These are phyloP conservation scores for Starmera dryadoides DNA, from an alignment of 805 yeast species.

Conservation along the genomic window DNA sequence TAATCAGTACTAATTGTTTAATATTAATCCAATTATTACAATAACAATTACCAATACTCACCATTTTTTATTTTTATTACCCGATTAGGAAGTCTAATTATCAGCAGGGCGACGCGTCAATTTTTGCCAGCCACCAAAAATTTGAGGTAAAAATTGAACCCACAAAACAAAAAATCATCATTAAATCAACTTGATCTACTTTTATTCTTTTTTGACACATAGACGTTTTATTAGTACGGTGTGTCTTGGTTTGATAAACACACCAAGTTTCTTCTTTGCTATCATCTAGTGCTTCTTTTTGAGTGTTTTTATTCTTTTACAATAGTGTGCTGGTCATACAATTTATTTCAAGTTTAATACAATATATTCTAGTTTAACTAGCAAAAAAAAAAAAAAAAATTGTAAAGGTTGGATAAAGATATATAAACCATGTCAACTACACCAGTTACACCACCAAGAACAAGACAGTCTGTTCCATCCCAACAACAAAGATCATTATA, in stretches of 20 bases:
- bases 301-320: too few species aligned
- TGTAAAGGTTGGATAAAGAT: too few species aligned
- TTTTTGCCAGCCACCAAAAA: neutral
- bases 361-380: too few species aligned
- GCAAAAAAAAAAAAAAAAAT: too few species aligned
- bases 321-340: neutral
- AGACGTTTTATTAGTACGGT: neutral
- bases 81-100: neutral
- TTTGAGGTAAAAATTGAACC: neutral
- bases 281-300: too few species aligned
- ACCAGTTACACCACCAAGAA: slow-evolving; percentile 1
- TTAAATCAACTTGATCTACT: neutral
- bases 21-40: too few species aligned
- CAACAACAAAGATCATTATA: slow-evolving; percentile 6
- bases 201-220: neutral
- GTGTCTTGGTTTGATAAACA: too few species aligned
- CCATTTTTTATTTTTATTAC: neutral
- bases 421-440: too few species aligned
- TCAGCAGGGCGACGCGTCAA: neutral
- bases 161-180: neutral
- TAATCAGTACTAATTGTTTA: too few species aligned
- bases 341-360: too few species aligned
- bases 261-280: neutral
- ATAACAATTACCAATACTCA: too few species aligned
- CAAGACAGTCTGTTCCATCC: slow-evolving; percentile 5